Percentiles rank a stretch among this genome's conserved stretches.
phyloP scores from a whole-genome alignment of 805 yeast species.

The Lachancea sp. region DNA sequence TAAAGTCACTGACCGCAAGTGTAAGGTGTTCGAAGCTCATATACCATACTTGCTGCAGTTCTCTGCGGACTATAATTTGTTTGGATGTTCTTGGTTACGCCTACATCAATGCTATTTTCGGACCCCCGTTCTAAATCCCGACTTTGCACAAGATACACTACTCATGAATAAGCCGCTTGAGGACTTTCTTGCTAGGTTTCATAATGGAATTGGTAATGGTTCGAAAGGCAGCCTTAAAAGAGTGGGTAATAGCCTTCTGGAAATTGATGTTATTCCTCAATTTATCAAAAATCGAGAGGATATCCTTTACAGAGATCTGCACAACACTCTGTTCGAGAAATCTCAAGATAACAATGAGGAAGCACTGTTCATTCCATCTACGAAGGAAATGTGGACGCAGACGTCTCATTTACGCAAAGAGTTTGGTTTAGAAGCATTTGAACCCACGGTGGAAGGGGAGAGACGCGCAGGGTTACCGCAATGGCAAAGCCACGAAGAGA shows the following conservation, averaged over 20 bases:
- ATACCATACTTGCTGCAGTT: conserved; percentile 74
- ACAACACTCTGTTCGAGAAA: conserved; percentile 41
- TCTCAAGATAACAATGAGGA: conserved; percentile 14
- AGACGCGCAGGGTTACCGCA: conserved; percentile 21
- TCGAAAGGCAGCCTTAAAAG: conserved; percentile 36
- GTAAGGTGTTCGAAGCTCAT: conserved; percentile 71
- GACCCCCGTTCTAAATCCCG: conserved; percentile 42
- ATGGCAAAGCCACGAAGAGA: conserved; percentile 42
- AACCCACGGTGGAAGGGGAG: conserved; percentile 21
- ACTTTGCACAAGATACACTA: conserved; percentile 26
- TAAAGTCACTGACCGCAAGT: conserved; percentile 31
- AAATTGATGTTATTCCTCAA: conserved; percentile 62
- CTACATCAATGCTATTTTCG: conserved; percentile 47
- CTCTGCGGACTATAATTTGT: conserved; percentile 72
- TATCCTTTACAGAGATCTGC: conserved; percentile 42
- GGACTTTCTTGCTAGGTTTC: conserved; percentile 28
- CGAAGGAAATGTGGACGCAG: conserved; percentile 56
- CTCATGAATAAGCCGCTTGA: conserved; percentile 31
- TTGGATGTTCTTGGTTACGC: conserved; percentile 75
- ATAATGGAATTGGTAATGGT: conserved; percentile 15
- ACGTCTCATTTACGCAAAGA: conserved; percentile 44
- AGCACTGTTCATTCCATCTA: conserved; percentile 34
- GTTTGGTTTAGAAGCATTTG: conserved; percentile 33
- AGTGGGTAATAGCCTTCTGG: conserved; percentile 58
- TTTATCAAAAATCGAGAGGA: conserved; percentile 51